Evolutionary conservation across 108 stramenopile genomes (phyloP), one percentile per base, ranked within the genome.

Genomic region (Cyclotella choctawhatcheeana): DNA sequence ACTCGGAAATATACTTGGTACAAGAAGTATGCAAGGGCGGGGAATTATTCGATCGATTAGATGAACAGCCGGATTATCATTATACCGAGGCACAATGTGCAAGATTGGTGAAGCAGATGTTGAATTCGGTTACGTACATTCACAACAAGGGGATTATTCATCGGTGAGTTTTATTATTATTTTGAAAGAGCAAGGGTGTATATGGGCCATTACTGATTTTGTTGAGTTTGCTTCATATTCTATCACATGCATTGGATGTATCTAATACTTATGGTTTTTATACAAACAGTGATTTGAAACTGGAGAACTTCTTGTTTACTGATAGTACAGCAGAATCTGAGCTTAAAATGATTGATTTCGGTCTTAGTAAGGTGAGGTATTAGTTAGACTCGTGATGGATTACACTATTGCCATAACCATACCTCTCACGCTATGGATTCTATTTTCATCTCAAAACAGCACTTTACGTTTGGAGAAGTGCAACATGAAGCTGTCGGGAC

Each of bases 271-370:
- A 12, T 40, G 6, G 37, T 12, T 12, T 10, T 40, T 40, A 10
- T 40, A 40, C 37, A 10, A 10, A n/a, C 47, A 48, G 63, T 24
- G 89, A 92, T 72, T 71, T 97, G 18, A 98, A 98, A 79, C 82
- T 97, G 25, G 95, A 97, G 81, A 97, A 97, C 64, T 97, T 98
- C 71, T 74, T 98, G 20, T 93, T 99, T 69, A 88, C 88, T 30
- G 76, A 71, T 45, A 69, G 48, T 25, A 71, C 76, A 22, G 69
- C 73, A 8, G 85, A 90, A 47, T 77, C 91, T 13, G 90, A 91
- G 45, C 71, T 99, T 45, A 97, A 96, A 71, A 96, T 99, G 83
- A 99, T 99, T 73, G 98, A 99, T 85, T 98, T 99, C 71, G 98
- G 98, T 32, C 81, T 99, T 21, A 85, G 83, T 44, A 94, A 91